Evolutionary conservation across 371 early-diverging fungal genomes (phyloP), one percentile per base, ranked within the genome.

Genomic region (Mucor ambiguus): DNA sequence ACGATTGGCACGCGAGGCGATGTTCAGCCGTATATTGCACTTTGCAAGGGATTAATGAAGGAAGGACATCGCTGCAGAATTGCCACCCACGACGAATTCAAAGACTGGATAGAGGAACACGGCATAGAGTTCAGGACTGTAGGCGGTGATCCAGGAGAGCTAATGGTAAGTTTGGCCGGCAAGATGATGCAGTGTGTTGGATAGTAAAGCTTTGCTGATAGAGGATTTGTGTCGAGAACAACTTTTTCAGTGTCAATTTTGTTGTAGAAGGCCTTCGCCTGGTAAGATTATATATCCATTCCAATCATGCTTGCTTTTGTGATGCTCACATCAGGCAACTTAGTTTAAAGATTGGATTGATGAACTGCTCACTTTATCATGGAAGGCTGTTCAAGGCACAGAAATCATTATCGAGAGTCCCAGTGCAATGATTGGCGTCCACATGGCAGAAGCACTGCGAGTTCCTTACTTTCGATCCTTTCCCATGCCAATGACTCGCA

Each of bases 1-100:
- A 93, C 93, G 0, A 92, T 94, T 64, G 95, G 95, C n/a, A 90
- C 92, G 9, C 84, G 95, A 38, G 95, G 95, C 8, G 95, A 93
- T 74, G 93, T 94, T 0, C 92, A 94, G 67, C 95, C 93, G 0
- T 94, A 91, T 60, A 91, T 94, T 73, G 93, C 93, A 0, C 80
- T 93, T 14, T 89, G 91, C 73, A 92, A 93, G 77, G 83, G 86
- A 3, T 72, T 94, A 11, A 85, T 86, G 84, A 77, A 75, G 44
- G 85, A 91, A 66, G 93, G 93, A 2, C 94, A 94, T 65, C 74
- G 71, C 18, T 90, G 90, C 60, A 83, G 89, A 33, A 93, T 93
- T 44, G 90, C 92, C 1, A 90, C 94, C 0, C 93, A 92, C 65
- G 82, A 76, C 30, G 94, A 93, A 62, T 93, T 89, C 65, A 77